These are phyloP conservation scores for Cyberlindnera americana DNA, from an alignment of 805 yeast species.

Conservation along the genomic window DNA sequence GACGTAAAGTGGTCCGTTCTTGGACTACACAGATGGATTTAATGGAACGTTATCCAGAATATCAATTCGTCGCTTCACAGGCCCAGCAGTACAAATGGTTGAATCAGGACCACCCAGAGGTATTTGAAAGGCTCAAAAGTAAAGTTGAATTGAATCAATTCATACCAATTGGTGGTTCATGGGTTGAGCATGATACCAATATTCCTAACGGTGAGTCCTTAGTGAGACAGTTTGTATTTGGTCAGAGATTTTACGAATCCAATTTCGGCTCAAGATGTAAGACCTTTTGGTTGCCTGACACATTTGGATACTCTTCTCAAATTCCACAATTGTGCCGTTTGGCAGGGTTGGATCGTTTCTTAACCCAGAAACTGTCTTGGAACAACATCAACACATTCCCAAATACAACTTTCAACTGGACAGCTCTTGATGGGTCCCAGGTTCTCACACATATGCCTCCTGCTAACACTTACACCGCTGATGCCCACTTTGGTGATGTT, in stretches of 20 bases:
- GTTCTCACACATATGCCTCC: slow-evolving; percentile 98
- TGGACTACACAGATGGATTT: slow-evolving; percentile 92
- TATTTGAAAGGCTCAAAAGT: slow-evolving; percentile 54
- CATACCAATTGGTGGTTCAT: slow-evolving; percentile 91
- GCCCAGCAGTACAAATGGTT: slow-evolving; percentile 96
- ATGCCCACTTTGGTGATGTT: slow-evolving; percentile 91
- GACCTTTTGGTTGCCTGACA: slow-evolving; percentile 94
- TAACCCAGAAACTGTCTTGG: slow-evolving; percentile 96
- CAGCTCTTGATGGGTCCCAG: slow-evolving; percentile 90
- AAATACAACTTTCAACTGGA: slow-evolving; percentile 89
- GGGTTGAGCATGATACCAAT: slow-evolving; percentile 98
- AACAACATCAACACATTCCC: slow-evolving; percentile 92
- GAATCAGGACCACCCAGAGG: slow-evolving; percentile 77
- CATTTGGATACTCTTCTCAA: slow-evolving; percentile 95
- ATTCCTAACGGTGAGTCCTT: slow-evolving; percentile 93
- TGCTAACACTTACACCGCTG: slow-evolving; percentile 90
- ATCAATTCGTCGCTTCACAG: slow-evolving; percentile 91
- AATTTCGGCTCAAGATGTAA: slow-evolving; percentile 75
- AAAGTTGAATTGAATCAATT: slow-evolving; percentile 72
- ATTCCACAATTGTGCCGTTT: slow-evolving; percentile 87
- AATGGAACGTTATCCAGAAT: slow-evolving; percentile 87
- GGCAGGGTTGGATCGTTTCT: slow-evolving; percentile 80
- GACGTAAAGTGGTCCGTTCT: slow-evolving; percentile 86
- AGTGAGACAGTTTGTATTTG: slow-evolving; percentile 82
- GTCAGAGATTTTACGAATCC: slow-evolving; percentile 79